Percentiles rank a stretch among this genome's conserved stretches.
phyloP scores from a whole-genome alignment of 345 rosid species.

The Laguncularia racemosa region DNA sequence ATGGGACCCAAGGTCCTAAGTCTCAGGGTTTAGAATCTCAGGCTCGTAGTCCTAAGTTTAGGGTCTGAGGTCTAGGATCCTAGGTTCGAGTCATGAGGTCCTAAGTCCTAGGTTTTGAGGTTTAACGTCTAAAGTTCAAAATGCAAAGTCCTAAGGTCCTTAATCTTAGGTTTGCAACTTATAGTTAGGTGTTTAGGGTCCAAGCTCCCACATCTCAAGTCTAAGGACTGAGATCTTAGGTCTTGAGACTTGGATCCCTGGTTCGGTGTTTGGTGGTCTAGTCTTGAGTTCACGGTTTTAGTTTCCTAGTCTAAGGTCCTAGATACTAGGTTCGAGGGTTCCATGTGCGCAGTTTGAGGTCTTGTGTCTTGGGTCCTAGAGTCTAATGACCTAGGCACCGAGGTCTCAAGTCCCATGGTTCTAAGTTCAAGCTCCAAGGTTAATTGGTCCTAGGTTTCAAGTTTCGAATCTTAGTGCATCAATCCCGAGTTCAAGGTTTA shows the following conservation, averaged over 20 bases:
- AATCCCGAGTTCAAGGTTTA: too few species aligned
- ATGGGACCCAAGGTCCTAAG: constrained; percentile 13
- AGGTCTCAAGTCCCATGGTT: too few species aligned
- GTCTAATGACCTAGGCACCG: too few species aligned
- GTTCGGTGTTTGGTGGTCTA: constrained; percentile 9
- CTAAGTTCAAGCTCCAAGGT: too few species aligned
- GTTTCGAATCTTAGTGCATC: too few species aligned
- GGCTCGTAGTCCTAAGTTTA: constrained; percentile 15
- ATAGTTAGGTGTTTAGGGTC: constrained; percentile 8
- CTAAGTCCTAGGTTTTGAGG: constrained; percentile 15
- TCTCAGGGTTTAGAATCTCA: constrained; percentile 14
- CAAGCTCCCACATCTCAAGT: constrained; percentile 6
- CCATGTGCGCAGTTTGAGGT: constrained; percentile 7
- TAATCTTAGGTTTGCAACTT: constrained; percentile 15
- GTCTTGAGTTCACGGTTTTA: constrained; percentile 4
- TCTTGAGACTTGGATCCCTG: constrained; percentile 14
- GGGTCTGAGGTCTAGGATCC: constrained; percentile 14
- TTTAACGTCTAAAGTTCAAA: constrained; percentile 14
- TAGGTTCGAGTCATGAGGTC: constrained; percentile 14
- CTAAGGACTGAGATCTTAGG: constrained; percentile 13
- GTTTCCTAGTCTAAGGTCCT: constrained; percentile 9
- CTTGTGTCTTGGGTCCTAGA: too few species aligned
- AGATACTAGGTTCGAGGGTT: constrained; percentile 5
- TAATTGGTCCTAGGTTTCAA: too few species aligned
- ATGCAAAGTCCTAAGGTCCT: constrained; percentile 11